Evolutionary conservation across 345 rosid species (phyloP).

Genomic region (Chamaenerion angustifolium): DNA sequence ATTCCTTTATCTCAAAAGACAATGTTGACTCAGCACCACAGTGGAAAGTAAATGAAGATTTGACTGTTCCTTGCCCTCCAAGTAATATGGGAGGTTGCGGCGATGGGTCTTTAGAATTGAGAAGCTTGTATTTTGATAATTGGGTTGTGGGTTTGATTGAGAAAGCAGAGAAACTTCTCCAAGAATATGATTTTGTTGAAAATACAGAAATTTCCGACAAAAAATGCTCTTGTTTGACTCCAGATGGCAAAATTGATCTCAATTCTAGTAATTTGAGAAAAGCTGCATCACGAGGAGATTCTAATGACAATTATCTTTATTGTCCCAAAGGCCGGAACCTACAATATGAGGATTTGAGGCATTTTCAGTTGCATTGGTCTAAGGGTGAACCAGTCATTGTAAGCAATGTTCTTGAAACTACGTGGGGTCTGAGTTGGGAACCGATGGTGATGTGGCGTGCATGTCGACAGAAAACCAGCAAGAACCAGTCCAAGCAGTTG

Average conservation of each 20-base stretch:
- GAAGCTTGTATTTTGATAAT: conserved; percentile 22
- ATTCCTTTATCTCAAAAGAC: conserved; percentile 8
- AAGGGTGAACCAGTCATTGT: conserved; percentile 69
- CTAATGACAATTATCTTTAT: conserved; percentile 49
- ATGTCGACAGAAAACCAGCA: conserved; percentile 28
- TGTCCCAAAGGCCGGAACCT: conserved; percentile 34
- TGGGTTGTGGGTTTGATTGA: conserved; percentile 25
- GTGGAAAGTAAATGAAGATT: conserved; percentile 46
- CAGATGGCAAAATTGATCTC: conserved; percentile 17
- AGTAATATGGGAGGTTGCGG: conserved; percentile 38
- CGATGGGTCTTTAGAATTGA: conserved; percentile 21
- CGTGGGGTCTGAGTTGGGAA: conserved; percentile 71
- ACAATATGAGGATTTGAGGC: conserved; percentile 26
- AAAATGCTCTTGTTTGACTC: conserved; percentile 34
- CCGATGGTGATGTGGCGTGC: conserved; percentile 81
- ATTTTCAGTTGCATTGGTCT: conserved; percentile 68
- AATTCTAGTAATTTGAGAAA: conserved; percentile 17
- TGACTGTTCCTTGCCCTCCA: conserved; percentile 39
- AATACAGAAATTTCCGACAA: conserved; percentile 5
- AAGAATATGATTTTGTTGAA: conserved; percentile 5
- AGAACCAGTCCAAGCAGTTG: conserved; percentile 20
- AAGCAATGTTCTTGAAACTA: conserved; percentile 38
- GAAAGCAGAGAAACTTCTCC: conserved; percentile 20
- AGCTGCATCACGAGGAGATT: conserved; percentile 43
- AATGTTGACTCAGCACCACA: conserved; percentile 5